Evolutionary conservation across 192 early-diverging fungal genomes (phyloP), one percentile per base, ranked within the genome.

Genomic region (Entomortierella beljakovae): DNA sequence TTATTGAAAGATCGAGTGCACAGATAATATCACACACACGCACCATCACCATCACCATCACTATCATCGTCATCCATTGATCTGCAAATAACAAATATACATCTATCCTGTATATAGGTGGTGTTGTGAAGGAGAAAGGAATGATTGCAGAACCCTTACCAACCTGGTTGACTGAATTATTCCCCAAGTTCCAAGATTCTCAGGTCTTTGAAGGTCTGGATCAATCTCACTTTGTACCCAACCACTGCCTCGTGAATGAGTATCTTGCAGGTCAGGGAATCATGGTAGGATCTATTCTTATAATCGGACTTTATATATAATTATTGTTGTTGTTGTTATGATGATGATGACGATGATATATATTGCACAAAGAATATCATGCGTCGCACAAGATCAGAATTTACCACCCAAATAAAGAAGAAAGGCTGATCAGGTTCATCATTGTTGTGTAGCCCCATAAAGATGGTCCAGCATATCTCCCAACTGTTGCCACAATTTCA

Each of bases 261-360:
- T 87, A 87, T 57, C 58, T 85, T 38, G 60, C 82, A 28, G 84
- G 84, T 7, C 86, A 87, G 43, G 86, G 86, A 15, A 87, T 87
- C 54, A 68, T 87, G 66, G 83, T 84, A 82, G 33, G 18, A 33
- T 11, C 43, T 28, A 28, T 38, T 48, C 31, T 26, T 25, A 28
- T 25, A 54, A 31, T 26, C 28, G 6, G 25, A 28, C 22, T 25
- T 28, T 15, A 29, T 54, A 29, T 54, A 29, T 54, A 29, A 29
- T 59, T 22, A 57, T 23, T 29, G 11, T 64, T 13, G 22, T 48
- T 28, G 20, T 50, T 38, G 13, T 6, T 9, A 9, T 13, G 6
- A 13, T 40, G 6, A 40, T 40, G 7, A 13, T 9, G 37, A 9
- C 37, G 37, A 40, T n/a, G 37, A 40, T 40, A 40, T 40, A 13